Conservation (phyloP, 192 early-diverging fungal genomes). For the Backusella mclennaniae region DNA sequence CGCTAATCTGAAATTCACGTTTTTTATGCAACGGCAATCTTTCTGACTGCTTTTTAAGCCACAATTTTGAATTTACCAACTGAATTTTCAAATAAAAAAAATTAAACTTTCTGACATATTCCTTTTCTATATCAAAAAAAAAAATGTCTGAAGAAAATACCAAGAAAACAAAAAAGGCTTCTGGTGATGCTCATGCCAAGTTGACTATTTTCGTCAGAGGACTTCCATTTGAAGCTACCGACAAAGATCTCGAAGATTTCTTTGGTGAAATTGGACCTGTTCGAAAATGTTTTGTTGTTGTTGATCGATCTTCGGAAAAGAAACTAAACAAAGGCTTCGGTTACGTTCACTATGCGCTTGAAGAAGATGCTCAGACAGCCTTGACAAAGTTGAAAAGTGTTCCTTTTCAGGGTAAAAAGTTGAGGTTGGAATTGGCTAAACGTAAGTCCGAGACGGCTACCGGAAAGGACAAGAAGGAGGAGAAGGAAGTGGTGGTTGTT, state of each 20-base stretch:
- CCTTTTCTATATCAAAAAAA: background rate
- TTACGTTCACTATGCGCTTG: constrained; percentile 84
- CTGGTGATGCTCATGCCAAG: constrained; percentile 32
- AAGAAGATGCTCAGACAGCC: constrained; percentile 78
- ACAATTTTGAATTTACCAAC: background rate
- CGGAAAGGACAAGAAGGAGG: background rate
- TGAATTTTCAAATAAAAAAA: constrained; percentile 1
- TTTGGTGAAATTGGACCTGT: constrained; percentile 89
- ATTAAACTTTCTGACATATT: background rate
- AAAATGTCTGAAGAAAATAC: constrained; percentile 8
- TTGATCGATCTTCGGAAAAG: constrained; percentile 50
- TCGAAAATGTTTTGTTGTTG: constrained; percentile 87
- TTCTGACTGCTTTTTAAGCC: constrained; percentile 1
- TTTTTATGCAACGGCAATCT: background rate
- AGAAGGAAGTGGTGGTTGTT: background rate
- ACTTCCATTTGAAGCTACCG: constrained; percentile 82
- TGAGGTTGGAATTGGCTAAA: constrained; percentile 81
- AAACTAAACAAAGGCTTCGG: constrained; percentile 83
- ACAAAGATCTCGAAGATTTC: constrained; percentile 80
- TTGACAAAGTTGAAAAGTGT: constrained; percentile 69
- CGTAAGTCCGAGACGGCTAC: constrained; percentile 38
- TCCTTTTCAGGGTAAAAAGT: constrained; percentile 70
- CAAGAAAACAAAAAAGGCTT: background rate
- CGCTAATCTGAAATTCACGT: too few species aligned
- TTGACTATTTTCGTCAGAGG: constrained; percentile 87